A percentile compares a stretch with the other conserved stretches of the same genome.
Conservation (phyloP, 441 rosid species). For the Syzygium syzygioides region DNA sequence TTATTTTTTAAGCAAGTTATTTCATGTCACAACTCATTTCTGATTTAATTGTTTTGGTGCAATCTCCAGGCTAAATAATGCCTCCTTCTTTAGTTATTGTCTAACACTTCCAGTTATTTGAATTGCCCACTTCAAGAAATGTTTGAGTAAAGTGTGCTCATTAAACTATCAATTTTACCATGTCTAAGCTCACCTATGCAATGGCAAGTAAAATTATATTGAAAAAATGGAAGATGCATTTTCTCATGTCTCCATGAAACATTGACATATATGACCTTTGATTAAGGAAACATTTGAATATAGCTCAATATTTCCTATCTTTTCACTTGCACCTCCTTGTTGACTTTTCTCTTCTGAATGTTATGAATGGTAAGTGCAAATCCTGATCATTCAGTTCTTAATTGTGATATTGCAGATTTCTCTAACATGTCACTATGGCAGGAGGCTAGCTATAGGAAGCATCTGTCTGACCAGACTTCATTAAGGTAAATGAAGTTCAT, state of each 20-base stretch:
- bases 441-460: constrained; percentile 4
- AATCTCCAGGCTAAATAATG: neutral
- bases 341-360: neutral
- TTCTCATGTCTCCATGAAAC: neutral
- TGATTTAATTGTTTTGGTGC: neutral
- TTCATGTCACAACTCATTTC: neutral
- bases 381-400: neutral
- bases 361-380: neutral
- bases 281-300: neutral
- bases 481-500: constrained; percentile 22
- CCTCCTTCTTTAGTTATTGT: neutral
- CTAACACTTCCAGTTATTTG: neutral
- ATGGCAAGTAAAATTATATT: neutral
- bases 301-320: neutral
- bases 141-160: neutral
- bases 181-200: neutral
- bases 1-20: neutral
- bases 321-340: neutral
- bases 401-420: constrained; percentile 29
- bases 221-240: neutral
- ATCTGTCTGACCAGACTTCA: constrained; percentile 15
- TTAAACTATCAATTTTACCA: neutral
- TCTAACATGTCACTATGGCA: constrained; percentile 16
- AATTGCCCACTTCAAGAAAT: neutral
- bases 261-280: neutral